phyloP scores from a whole-genome alignment of 2,329 filamentous ascomycete species.

The Lasiodiplodia gonubiensis region DNA sequence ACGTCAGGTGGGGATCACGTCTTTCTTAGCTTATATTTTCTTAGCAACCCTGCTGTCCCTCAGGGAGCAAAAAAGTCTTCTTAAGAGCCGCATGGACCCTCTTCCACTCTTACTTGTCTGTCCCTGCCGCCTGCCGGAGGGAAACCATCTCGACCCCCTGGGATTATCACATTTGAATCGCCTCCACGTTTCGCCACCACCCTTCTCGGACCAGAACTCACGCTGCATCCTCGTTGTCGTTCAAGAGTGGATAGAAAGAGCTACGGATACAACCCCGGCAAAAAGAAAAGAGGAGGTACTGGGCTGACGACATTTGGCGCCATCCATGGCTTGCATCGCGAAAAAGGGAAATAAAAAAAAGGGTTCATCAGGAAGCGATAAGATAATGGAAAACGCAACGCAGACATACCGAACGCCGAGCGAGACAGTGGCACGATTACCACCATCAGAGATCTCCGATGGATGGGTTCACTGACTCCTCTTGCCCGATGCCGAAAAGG shows the following conservation, averaged over 20 bases:
- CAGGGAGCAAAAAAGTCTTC: not conserved
- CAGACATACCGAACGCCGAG: not conserved
- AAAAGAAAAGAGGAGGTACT: not conserved
- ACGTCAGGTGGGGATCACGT: conserved; percentile 21
- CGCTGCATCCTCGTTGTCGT: not conserved
- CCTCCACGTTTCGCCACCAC: not conserved
- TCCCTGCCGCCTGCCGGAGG: not conserved
- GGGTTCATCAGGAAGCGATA: not conserved
- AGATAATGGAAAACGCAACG: not conserved
- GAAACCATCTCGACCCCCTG: not conserved
- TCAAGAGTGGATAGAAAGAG: not conserved
- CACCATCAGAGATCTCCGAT: not conserved
- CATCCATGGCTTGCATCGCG: not conserved
- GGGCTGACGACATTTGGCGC: conserved; percentile 6
- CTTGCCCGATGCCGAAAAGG: not conserved
- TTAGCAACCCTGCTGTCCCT: conserved; percentile 1
- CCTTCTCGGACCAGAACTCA: not conserved
- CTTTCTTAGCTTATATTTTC: conserved; percentile 22
- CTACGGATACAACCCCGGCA: not conserved
- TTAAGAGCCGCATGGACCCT: conserved; percentile 12
- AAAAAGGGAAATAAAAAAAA: not conserved
- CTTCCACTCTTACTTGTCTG: not conserved
- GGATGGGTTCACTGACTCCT: not conserved
- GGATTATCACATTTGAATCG: not conserved
- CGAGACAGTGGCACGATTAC: not conserved